These are phyloP conservation scores for Ambrosia hybrid DNA, from an alignment of 140 eudicot species.

Conservation along the genomic window DNA sequence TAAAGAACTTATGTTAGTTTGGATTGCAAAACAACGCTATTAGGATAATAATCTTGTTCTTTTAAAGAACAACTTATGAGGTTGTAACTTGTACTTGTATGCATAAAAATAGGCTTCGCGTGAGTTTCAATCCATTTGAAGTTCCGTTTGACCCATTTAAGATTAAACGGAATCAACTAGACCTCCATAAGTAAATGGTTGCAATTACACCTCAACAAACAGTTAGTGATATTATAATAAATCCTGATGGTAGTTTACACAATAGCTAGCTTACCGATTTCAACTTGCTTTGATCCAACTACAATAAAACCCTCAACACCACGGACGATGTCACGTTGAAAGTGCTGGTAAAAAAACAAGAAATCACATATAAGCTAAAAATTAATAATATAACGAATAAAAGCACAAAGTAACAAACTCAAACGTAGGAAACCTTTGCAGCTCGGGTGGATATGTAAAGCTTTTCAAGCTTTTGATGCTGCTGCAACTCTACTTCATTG, in stretches of 20 bases:
- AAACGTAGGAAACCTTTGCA: conserved; percentile 59
- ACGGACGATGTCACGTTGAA: conserved; percentile 88
- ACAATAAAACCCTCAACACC: conserved; percentile 88
- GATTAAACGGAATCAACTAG: background rate
- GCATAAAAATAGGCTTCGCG: too few species aligned
- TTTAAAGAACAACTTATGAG: too few species aligned
- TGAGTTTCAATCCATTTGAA: background rate
- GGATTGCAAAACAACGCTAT: too few species aligned
- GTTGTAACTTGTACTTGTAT: too few species aligned
- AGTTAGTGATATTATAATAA: conserved; percentile 8
- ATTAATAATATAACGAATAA: background rate
- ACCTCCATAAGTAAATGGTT: too few species aligned
- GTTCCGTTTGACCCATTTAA: background rate
- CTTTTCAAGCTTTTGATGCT: conserved; percentile 81
- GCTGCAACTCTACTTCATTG: conserved; percentile 63
- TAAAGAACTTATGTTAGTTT: too few species aligned
- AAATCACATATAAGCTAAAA: background rate
- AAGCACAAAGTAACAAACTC: conserved; percentile 8
- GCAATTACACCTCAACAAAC: background rate
- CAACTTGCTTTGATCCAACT: conserved; percentile 85
- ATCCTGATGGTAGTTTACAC: background rate
- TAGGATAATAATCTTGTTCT: too few species aligned
- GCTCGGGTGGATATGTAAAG: conserved; percentile 83
- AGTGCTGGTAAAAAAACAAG: conserved; percentile 54
- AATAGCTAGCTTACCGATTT: conserved; percentile 56